Conservation (phyloP, 179 eudicot genomes). For the Silene vulgaris region DNA sequence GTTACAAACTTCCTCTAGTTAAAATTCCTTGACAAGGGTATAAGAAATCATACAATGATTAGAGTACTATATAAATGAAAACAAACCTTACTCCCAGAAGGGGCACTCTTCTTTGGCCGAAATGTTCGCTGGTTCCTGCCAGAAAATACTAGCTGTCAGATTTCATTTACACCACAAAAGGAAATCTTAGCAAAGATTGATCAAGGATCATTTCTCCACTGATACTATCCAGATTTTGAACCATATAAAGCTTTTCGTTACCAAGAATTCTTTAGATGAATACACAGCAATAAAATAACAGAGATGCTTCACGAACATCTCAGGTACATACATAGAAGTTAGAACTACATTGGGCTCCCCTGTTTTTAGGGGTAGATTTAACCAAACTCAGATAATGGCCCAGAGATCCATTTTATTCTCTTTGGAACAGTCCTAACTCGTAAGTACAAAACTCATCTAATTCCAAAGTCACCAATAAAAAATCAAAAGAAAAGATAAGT, state of each 20-base stretch:
- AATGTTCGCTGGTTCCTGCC: constrained; percentile 88
- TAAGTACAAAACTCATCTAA: not conserved
- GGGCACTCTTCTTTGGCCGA: constrained; percentile 94
- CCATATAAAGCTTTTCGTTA: constrained; percentile 13
- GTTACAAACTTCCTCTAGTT: constrained; percentile 6
- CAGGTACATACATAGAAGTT: not conserved
- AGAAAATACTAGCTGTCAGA: constrained; percentile 25
- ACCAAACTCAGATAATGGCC: not conserved
- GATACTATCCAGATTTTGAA: constrained; percentile 19
- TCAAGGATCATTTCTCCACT: constrained; percentile 8
- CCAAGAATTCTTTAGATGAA: not conserved
- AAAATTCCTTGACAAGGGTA: constrained; percentile 5
- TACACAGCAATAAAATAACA: not conserved
- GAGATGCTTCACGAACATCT: not conserved
- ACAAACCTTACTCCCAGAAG: constrained; percentile 88
- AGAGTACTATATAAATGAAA: not conserved
- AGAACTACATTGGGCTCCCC: not conserved
- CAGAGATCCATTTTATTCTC: not conserved
- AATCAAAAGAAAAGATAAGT: too few species aligned
- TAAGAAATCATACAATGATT: constrained; percentile 13
- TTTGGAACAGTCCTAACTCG: not conserved
- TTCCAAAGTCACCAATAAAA: too few species aligned
- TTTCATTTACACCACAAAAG: constrained; percentile 11
- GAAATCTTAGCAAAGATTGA: constrained; percentile 6
- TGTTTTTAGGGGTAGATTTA: not conserved